These are phyloP conservation scores for Linderniella brevidens DNA, from an alignment of 257 asterid genomes.

Conservation along the genomic window DNA sequence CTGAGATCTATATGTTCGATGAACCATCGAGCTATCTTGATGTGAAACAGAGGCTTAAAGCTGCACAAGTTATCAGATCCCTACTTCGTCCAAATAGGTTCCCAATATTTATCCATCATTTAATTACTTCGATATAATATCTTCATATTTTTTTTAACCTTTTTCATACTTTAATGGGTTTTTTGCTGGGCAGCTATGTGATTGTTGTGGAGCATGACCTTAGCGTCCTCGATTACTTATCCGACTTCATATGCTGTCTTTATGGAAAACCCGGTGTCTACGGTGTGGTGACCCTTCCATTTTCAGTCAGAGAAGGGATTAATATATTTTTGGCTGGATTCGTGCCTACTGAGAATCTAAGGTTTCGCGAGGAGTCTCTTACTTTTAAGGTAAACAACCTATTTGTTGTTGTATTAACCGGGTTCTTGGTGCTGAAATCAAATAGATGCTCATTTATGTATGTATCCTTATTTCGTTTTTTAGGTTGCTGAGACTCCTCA, in stretches of 20 bases:
- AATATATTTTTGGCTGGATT: slow-evolving; percentile 89
- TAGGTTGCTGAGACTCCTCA: slow-evolving; percentile 96
- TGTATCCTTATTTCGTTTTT: slow-evolving; percentile 3
- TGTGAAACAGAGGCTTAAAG: slow-evolving; percentile 96
- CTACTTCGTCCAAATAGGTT: slow-evolving; percentile 87
- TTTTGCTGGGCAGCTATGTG: slow-evolving; percentile 54
- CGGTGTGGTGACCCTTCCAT: slow-evolving; percentile 96
- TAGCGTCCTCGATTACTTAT: slow-evolving; percentile 83
- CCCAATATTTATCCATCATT: slow-evolving; percentile 5
- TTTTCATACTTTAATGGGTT: slow-evolving; percentile 2
- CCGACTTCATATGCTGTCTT: slow-evolving; percentile 95
- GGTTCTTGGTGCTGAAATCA: not conserved
- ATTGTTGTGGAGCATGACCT: slow-evolving; percentile 96
- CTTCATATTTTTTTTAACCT: slow-evolving; percentile 2
- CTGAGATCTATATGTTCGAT: slow-evolving; percentile 97
- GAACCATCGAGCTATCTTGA: slow-evolving; percentile 99
- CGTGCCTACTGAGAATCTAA: slow-evolving; percentile 88
- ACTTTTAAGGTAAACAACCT: slow-evolving; percentile 51
- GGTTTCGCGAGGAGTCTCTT: slow-evolving; percentile 86
- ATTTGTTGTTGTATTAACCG: not conserved
- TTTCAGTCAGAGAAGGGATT: slow-evolving; percentile 96
- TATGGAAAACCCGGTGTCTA: slow-evolving; percentile 95
- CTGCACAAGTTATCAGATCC: slow-evolving; percentile 91
- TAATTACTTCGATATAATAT: not conserved
- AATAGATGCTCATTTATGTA: slow-evolving; percentile 5